Evolutionary conservation across 495 filamentous ascomycete species (phyloP), one percentile per base, ranked within the genome.

Genomic region (Neurospora tetrasperma): DNA sequence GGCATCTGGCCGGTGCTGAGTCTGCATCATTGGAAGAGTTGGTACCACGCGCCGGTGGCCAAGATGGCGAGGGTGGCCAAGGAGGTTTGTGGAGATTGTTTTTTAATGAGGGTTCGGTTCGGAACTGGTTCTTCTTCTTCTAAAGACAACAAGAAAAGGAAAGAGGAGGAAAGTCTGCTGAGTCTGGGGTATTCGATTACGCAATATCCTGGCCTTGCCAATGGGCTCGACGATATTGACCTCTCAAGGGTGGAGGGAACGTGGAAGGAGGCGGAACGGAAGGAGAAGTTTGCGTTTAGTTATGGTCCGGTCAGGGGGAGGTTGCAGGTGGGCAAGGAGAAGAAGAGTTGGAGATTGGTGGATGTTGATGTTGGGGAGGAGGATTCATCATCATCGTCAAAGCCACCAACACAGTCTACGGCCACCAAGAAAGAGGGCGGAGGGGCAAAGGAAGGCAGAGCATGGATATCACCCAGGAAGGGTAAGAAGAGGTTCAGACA

Each of bases 11-110:
- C 88, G 1, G 54, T 62, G 27, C 78, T 90, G 39, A 88, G 86
- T 70, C 80, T 92, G 69, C 90, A 92, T 78, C 89, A 91, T 80
- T 90, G 88, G 88, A 90, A 89, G 78, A 86, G 84, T 35, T 83
- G 84, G 79, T 82, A 81, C 70, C 70, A 71, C 7, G 79, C 78
- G 35, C 88, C 89, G 41, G 81, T 90, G 6, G 84, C 86, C 70
- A 84, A 86, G 75, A 91, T 91, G 88, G 86, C 86, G 62, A 82
- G 83, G 35, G 85, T 88, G 12, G 76, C 85, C 10, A 82, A 23
- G 6, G 54, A 62, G 2, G 81, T 88, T 4, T 90, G 89, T 27
- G 89, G 89, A 20, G 87, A 87, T 42, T 88, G 88, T 71, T 89
- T 90, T 71, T 82, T 91, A 38, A 88, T 89, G 77, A 85, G 90